These are phyloP conservation scores for Termitomyces eurrhizus DNA, from an alignment of 768 basidiomycete genomes.

Conservation along the genomic window DNA sequence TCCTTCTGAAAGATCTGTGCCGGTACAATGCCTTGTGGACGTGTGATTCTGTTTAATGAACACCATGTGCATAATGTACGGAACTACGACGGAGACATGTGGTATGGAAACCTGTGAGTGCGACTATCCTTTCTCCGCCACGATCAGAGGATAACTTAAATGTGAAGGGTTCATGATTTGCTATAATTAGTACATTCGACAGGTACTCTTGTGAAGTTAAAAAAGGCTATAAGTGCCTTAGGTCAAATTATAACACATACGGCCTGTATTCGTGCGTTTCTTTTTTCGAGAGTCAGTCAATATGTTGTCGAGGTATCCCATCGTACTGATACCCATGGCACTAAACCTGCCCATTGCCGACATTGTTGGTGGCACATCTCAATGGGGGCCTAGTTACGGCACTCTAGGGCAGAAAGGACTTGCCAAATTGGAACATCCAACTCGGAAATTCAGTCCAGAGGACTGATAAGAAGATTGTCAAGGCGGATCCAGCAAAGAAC, in stretches of 20 bases:
- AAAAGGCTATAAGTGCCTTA: conserved; percentile 8
- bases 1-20: not conserved
- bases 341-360: conserved; percentile 16
- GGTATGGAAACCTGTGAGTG: conserved; percentile 11
- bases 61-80: too few relatives aligned
- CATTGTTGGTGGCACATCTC: conserved; percentile 16
- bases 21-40: too few relatives aligned
- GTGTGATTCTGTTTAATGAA: too few relatives aligned
- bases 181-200: conserved; percentile 7
- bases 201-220: conserved; percentile 11
- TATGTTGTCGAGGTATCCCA: conserved; percentile 13
- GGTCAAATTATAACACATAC: not conserved
- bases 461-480: not conserved
- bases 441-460: too few relatives aligned
- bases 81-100: not conserved
- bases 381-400: too few relatives aligned
- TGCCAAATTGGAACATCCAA: not conserved
- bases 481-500: not conserved
- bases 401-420: too few relatives aligned
- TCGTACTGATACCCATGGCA: conserved; percentile 12
- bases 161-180: conserved; percentile 7
- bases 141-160: not conserved
- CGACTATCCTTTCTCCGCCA: not conserved
- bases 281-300: conserved; percentile 16
- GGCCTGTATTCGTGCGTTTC: conserved; percentile 10